Evolutionary conservation across 306 rosid species (phyloP).

Genomic region (Cucumis hystrix): DNA sequence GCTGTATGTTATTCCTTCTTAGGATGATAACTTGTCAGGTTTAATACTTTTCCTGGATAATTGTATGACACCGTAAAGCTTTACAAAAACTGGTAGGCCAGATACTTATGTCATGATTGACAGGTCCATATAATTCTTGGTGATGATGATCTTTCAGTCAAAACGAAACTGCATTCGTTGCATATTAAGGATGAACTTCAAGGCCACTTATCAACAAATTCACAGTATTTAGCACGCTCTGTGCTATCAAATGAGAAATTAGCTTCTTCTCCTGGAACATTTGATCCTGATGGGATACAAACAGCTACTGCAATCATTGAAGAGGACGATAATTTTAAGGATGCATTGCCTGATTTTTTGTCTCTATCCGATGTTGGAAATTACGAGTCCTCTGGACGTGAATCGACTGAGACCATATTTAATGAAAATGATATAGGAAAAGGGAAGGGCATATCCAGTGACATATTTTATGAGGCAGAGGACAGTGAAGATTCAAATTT

Average conservation of each 20-base stretch:
- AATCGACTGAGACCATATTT: slow-evolving; percentile 35
- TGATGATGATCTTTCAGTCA: slow-evolving; percentile 53
- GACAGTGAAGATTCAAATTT: slow-evolving; percentile 57
- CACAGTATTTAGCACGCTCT: slow-evolving; percentile 75
- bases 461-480: slow-evolving; percentile 62
- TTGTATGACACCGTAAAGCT: neutral
- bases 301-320: slow-evolving; percentile 27
- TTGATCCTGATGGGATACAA: slow-evolving; percentile 38
- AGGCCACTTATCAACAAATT: slow-evolving; percentile 44
- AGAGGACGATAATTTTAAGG: slow-evolving; percentile 69
- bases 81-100: neutral
- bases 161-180: slow-evolving; percentile 75
- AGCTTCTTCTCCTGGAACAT: slow-evolving; percentile 21
- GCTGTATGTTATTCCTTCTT: neutral
- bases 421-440: slow-evolving; percentile 39
- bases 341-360: slow-evolving; percentile 82
- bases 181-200: slow-evolving; percentile 88
- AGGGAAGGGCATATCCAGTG: slow-evolving; percentile 39
- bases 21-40: neutral
- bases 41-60: neutral
- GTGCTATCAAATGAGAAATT: slow-evolving; percentile 43
- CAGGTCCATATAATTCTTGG: slow-evolving; percentile 62
- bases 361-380: slow-evolving; percentile 43
- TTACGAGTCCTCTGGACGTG: slow-evolving; percentile 27
- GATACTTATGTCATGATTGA: slow-evolving; percentile 8